phyloP scores from a whole-genome alignment of 2,329 filamentous ascomycete genomes.

The Xylaria digitata region DNA sequence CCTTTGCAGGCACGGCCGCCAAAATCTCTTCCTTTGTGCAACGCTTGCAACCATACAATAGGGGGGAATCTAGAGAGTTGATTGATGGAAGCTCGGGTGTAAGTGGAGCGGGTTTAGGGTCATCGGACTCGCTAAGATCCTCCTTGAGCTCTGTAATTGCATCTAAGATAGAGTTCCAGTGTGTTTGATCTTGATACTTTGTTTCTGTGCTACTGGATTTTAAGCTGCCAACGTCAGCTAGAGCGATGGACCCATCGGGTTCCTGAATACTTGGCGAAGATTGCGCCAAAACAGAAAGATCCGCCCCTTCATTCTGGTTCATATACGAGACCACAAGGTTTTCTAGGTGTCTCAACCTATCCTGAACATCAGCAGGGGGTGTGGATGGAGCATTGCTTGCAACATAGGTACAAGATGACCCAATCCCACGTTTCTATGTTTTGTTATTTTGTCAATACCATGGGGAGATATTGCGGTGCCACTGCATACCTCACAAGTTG shows the following conservation, averaged over 20 bases:
- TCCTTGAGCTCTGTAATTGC: conserved; percentile 40
- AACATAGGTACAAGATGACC: conserved; percentile 36
- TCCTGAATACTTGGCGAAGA: conserved; percentile 12
- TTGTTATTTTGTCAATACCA: conserved; percentile 10
- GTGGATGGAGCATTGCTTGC: conserved; percentile 12
- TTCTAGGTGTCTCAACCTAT: conserved; percentile 38
- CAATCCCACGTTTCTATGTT: conserved; percentile 37
- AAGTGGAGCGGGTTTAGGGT: conserved; percentile 7
- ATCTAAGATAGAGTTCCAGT: conserved; percentile 41
- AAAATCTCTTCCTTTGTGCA: conserved; percentile 50
- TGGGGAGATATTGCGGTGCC: background rate
- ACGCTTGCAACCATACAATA: conserved; percentile 50
- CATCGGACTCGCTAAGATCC: conserved; percentile 27
- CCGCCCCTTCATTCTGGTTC: conserved; percentile 25
- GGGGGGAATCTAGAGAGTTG: conserved; percentile 32
- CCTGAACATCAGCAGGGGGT: conserved; percentile 27
- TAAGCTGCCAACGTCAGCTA: conserved; percentile 37
- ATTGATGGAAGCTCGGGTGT: background rate
- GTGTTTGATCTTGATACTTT: conserved; percentile 40
- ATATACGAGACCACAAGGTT: conserved; percentile 39
- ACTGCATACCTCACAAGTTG: conserved; percentile 36
- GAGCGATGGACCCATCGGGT: conserved; percentile 15
- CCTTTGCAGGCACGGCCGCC: conserved; percentile 49
- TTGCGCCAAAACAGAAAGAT: background rate
- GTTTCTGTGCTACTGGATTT: conserved; percentile 37